Evolutionary conservation across 202 grass and related monocot genomes (phyloP), one percentile per base, ranked within the genome.

Genomic region (Carex sylvatica): DNA sequence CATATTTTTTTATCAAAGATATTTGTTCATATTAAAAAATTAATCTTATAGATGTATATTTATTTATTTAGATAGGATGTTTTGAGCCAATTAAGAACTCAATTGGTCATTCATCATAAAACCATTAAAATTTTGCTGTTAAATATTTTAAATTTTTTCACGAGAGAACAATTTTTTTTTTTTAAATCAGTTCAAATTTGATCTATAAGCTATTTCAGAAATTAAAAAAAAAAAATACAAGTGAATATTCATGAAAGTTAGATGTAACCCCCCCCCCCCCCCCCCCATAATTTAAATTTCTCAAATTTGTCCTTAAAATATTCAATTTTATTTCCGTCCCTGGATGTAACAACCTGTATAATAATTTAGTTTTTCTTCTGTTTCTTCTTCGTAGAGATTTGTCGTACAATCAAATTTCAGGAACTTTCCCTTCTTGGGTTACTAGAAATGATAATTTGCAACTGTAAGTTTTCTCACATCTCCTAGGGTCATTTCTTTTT

Each of bases 341-440:
- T 40, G 6, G 36, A 40, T 1, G 6, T 40, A 7, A 7, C 6
- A 8, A 69, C 3, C 15, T 30, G 14, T 16, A 20, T 75, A 63
- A 51, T 49, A 15, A 44, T 56, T 59, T 47, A 8, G 18, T 8
- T 54, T 19, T 80, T 9, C 20, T 70, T 5, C 9, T 63, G 30
- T 51, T 73, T 82, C 28, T 67, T 77, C 1, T 70, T 83, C 67
- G 83, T 47, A 87, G 86, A 87, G 86, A 87, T 71, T 68, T 87
- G 26, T 87, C 87, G 24, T 89, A 89, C 52, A 89, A 89, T 89
- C 87, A 85, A 63, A 38, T 89, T 7, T 75, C 69, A 36, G 87
- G 87, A 89, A 85, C 44, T 74, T 89, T 89, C 59, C 87, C 87
- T 82, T 89, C 83, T 89, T 89, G 87, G 87, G 70, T 85, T 78